Evolutionary conservation across 1,284 basidiomycete genomes (phyloP).

Genomic region (Ganoderma multipileum): DNA sequence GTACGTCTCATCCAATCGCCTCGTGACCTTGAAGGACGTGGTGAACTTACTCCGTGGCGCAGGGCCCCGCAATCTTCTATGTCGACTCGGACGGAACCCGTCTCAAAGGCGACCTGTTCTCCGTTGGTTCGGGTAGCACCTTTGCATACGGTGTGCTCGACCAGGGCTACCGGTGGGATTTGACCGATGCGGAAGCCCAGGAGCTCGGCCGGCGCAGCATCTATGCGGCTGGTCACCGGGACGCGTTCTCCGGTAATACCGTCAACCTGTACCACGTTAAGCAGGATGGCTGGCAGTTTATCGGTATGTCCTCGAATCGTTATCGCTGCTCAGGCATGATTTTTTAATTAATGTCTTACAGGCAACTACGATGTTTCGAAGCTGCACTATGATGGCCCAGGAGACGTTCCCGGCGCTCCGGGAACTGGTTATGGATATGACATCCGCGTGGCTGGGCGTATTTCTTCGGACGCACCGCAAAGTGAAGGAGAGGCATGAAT

Average conservation of each 20-base stretch:
- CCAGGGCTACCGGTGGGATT: constrained; percentile 95
- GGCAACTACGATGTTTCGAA: constrained; percentile 84
- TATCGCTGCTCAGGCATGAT: neutral
- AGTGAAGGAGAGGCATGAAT: constrained; percentile 17
- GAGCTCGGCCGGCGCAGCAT: constrained; percentile 96
- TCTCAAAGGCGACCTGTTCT: constrained; percentile 96
- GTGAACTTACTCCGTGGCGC: neutral
- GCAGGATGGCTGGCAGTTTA: constrained; percentile 93
- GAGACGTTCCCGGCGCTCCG: constrained; percentile 64
- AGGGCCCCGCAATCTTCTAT: constrained; percentile 97
- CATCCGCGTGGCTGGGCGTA: constrained; percentile 55
- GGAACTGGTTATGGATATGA: constrained; percentile 84
- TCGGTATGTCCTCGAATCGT: constrained; percentile 62
- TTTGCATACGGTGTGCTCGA: constrained; percentile 99
- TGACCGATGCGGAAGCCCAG: constrained; percentile 93
- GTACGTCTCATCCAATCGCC: constrained; percentile 50
- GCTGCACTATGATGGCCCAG: constrained; percentile 86
- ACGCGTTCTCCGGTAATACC: constrained; percentile 97
- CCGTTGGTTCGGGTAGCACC: constrained; percentile 97
- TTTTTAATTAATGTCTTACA: constrained; percentile 38
- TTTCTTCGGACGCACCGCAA: constrained; percentile 38
- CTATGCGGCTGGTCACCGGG: constrained; percentile 96
- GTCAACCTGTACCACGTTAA: constrained; percentile 97
- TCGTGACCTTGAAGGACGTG: neutral
- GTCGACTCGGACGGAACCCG: constrained; percentile 98